A percentile compares a stretch with the other conserved stretches of the same genome.
Conservation (phyloP, 768 basidiomycete species). For the Boletus subparvulus region DNA sequence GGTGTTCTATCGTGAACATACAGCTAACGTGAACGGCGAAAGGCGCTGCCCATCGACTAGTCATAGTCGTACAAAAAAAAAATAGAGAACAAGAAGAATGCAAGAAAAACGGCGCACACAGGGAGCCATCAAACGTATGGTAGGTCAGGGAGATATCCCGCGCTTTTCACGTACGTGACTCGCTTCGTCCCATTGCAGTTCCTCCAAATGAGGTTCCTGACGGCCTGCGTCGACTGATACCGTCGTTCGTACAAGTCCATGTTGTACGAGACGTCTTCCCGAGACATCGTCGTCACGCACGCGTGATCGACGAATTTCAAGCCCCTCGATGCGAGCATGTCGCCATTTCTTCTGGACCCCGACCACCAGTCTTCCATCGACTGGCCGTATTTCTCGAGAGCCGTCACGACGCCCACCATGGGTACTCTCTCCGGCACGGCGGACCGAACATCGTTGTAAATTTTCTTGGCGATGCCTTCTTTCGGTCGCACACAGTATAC, state of each 20-base stretch:
- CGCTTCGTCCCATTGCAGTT: slow-evolving; percentile 31
- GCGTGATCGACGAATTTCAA: slow-evolving; percentile 41
- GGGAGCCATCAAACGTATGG: slow-evolving; percentile 13
- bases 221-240: slow-evolving; percentile 26
- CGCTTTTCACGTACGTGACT: slow-evolving; percentile 30
- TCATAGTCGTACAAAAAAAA: slow-evolving; percentile 18
- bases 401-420: slow-evolving; percentile 39
- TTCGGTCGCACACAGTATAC: slow-evolving; percentile 30
- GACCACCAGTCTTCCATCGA: slow-evolving; percentile 38
- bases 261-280: slow-evolving; percentile 33
- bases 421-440: slow-evolving; percentile 35
- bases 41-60: slow-evolving; percentile 18
- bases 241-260: slow-evolving; percentile 34
- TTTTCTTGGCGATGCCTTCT: slow-evolving; percentile 29
- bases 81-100: not conserved
- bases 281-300: slow-evolving; percentile 41
- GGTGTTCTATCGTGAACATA: slow-evolving; percentile 22
- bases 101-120: not conserved
- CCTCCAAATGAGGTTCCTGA: slow-evolving; percentile 29
- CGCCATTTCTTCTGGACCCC: slow-evolving; percentile 30
- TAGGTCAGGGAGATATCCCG: slow-evolving; percentile 29
- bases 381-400: slow-evolving; percentile 34
- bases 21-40: slow-evolving; percentile 11
- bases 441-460: slow-evolving; percentile 27
- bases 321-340: slow-evolving; percentile 31